phyloP scores from a whole-genome alignment of 768 basidiomycete species.

The Suillus occidentalis region DNA sequence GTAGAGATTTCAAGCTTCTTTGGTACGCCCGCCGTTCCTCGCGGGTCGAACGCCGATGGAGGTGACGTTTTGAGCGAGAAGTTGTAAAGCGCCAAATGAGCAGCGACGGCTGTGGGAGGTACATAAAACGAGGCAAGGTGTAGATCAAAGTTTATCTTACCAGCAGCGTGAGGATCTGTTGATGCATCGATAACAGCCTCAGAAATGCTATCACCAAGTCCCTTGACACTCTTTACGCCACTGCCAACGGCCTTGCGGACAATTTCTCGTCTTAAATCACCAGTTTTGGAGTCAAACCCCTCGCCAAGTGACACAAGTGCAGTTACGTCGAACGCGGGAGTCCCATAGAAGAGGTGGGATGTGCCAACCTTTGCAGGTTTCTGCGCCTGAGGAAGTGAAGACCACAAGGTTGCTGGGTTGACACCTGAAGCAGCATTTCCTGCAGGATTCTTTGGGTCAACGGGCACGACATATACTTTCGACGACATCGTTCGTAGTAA shows the following conservation, averaged over 20 bases:
- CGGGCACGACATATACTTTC: slow-evolving; percentile 56
- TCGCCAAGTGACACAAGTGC: slow-evolving; percentile 62
- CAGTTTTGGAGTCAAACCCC: slow-evolving; percentile 46
- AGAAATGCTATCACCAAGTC: slow-evolving; percentile 57
- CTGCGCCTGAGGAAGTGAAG: slow-evolving; percentile 44
- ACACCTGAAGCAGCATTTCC: slow-evolving; percentile 34
- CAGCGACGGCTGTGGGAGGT: slow-evolving; percentile 60
- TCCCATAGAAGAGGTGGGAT: slow-evolving; percentile 63
- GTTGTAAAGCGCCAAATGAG: slow-evolving; percentile 71
- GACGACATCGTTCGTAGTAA: slow-evolving; percentile 47
- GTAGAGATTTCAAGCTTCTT: slow-evolving; percentile 52
- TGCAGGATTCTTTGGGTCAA: slow-evolving; percentile 47
- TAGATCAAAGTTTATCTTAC: slow-evolving; percentile 33
- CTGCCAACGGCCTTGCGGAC: slow-evolving; percentile 71
- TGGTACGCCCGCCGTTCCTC: slow-evolving; percentile 49
- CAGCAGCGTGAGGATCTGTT: slow-evolving; percentile 74
- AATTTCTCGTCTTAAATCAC: slow-evolving; percentile 54
- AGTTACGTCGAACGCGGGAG: slow-evolving; percentile 44
- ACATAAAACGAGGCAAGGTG: slow-evolving; percentile 8
- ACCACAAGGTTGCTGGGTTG: slow-evolving; percentile 54
- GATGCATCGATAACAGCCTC: slow-evolving; percentile 65
- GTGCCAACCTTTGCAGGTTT: slow-evolving; percentile 62
- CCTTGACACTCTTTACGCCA: slow-evolving; percentile 68
- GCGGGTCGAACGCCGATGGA: slow-evolving; percentile 65
- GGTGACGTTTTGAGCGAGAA: slow-evolving; percentile 79